These are phyloP conservation scores for Eudorina sp. DNA, from an alignment of 139 green algal species.

Conservation along the genomic window DNA sequence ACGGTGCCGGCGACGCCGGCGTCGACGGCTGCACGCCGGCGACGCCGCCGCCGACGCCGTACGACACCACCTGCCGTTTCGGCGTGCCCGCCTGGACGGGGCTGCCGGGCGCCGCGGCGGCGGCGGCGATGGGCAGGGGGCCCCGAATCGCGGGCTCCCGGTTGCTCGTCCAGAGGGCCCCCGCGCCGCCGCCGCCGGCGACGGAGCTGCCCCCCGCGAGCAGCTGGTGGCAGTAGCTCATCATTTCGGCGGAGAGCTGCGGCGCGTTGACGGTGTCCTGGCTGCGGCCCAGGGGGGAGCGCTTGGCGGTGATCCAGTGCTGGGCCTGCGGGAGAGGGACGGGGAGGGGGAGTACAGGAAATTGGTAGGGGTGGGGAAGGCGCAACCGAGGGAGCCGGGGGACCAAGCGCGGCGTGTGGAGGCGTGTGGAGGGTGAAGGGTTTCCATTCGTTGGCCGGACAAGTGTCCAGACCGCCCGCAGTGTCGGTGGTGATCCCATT, in stretches of 20 bases:
- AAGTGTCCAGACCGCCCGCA: too few relatives aligned
- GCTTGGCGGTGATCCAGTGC: slow-evolving; percentile 35
- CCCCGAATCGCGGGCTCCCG: background rate
- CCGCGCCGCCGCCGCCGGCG: background rate
- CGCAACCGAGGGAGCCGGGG: background rate
- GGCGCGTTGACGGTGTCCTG: background rate
- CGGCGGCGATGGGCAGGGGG: background rate
- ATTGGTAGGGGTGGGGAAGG: background rate
- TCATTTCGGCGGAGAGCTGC: background rate
- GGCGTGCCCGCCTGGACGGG: background rate
- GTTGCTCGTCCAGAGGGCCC: too few relatives aligned
- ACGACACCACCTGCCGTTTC: background rate
- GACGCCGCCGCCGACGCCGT: background rate
- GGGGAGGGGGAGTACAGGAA: background rate
- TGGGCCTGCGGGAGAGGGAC: background rate
- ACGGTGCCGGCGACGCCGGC: background rate
- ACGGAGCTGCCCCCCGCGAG: background rate
- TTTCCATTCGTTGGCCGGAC: too few relatives aligned
- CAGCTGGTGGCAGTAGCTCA: background rate
- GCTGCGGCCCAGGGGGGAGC: background rate
- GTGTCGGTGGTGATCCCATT: too few relatives aligned
- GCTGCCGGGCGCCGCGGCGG: background rate
- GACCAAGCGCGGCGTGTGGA: too few relatives aligned
- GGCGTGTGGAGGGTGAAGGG: too few relatives aligned
- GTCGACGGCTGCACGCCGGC: background rate